Conservation (phyloP, 352 stramenopile genomes). For the Phytophthora sp. region DNA sequence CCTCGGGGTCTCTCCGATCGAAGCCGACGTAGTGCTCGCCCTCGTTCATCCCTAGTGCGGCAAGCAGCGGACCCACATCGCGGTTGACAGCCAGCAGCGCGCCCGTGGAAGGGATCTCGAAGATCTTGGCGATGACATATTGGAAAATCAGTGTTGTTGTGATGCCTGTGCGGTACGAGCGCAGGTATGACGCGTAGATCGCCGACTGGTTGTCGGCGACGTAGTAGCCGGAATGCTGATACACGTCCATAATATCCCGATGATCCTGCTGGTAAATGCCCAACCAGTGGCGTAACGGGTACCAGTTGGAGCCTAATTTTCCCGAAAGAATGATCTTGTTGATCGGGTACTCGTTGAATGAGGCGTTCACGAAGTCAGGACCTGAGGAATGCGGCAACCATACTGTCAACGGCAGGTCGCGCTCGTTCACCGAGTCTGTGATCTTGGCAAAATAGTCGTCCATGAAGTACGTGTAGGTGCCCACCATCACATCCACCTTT, state of each 20-base stretch:
- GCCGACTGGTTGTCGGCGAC: constrained; percentile 62
- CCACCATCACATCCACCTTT: constrained; percentile 65
- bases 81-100: constrained; percentile 70
- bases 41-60: constrained; percentile 58
- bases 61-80: constrained; percentile 60
- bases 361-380: constrained; percentile 61
- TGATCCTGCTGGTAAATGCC: constrained; percentile 56
- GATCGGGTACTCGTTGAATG: constrained; percentile 77
- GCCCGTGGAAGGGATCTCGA: constrained; percentile 80
- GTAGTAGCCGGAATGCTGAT: constrained; percentile 62
- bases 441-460: constrained; percentile 79
- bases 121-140: constrained; percentile 81
- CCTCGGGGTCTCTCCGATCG: constrained; percentile 55
- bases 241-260: constrained; percentile 60
- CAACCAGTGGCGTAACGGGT: constrained; percentile 77
- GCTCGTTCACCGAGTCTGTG: constrained; percentile 50
- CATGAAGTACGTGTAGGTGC: constrained; percentile 81
- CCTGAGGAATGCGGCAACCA: constrained; percentile 77
- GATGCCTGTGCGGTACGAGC: constrained; percentile 72
- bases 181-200: constrained; percentile 74
- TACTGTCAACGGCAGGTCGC: constrained; percentile 62
- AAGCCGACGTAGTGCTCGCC: constrained; percentile 70
- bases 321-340: constrained; percentile 75
- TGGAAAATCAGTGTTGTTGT: constrained; percentile 80
- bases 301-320: constrained; percentile 58